These are phyloP conservation scores for Hericium alpestre DNA, from an alignment of 768 basidiomycete genomes.

Conservation along the genomic window DNA sequence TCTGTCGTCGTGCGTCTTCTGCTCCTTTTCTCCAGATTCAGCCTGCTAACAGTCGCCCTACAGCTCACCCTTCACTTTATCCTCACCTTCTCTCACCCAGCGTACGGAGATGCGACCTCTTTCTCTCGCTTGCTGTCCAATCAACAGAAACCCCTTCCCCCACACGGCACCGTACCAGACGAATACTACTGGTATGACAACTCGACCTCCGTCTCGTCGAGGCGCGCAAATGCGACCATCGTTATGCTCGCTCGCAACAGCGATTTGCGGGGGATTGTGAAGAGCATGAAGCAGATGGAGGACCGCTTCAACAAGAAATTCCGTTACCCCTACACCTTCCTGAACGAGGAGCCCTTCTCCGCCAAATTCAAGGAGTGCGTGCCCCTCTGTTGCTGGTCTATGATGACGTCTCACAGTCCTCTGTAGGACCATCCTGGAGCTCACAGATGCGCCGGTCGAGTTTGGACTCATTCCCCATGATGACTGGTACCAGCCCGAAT, in stretches of 20 bases:
- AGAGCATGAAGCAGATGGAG: slow-evolving; percentile 48
- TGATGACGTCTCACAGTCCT: slow-evolving; percentile 18
- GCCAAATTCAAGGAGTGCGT: slow-evolving; percentile 59
- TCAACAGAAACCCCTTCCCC: slow-evolving; percentile 10
- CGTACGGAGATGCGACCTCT: slow-evolving; percentile 37
- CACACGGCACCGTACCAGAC: slow-evolving; percentile 38
- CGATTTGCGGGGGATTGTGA: slow-evolving; percentile 32
- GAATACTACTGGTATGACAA: slow-evolving; percentile 19
- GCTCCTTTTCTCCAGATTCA: neutral
- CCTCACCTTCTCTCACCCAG: slow-evolving; percentile 38
- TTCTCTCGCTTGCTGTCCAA: slow-evolving; percentile 27
- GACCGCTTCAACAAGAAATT: slow-evolving; percentile 51
- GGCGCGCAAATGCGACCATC: slow-evolving; percentile 46
- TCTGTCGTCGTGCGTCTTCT: slow-evolving; percentile 20
- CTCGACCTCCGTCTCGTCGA: slow-evolving; percentile 9
- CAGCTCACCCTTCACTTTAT: slow-evolving; percentile 50
- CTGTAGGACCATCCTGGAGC: slow-evolving; percentile 41
- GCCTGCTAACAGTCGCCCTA: neutral
- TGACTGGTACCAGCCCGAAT: slow-evolving; percentile 75
- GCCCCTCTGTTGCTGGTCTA: slow-evolving; percentile 19
- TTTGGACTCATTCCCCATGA: slow-evolving; percentile 73
- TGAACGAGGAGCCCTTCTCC: slow-evolving; percentile 73
- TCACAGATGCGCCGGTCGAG: slow-evolving; percentile 54
- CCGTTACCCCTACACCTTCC: slow-evolving; percentile 72
- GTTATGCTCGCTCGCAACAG: slow-evolving; percentile 41